Conservation (phyloP, 2,329 filamentous ascomycete species). For the Penicillium paneum region DNA sequence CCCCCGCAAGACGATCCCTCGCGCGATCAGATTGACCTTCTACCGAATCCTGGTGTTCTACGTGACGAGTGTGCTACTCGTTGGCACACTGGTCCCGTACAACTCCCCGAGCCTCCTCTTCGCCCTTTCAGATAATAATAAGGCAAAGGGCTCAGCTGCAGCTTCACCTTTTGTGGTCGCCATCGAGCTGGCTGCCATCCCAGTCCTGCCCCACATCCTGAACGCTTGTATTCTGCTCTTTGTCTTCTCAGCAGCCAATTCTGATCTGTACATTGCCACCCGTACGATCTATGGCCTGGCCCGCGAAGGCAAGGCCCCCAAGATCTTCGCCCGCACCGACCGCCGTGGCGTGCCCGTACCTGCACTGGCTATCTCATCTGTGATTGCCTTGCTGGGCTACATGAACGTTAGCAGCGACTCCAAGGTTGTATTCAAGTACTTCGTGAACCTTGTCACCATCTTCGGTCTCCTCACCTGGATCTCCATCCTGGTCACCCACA, state of each 20-base stretch:
- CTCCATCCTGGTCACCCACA: conserved; percentile 65
- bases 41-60: conserved; percentile 82
- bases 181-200: conserved; percentile 62
- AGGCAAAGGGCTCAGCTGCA: conserved; percentile 51
- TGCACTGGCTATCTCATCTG: conserved; percentile 59
- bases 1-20: conserved; percentile 70
- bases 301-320: conserved; percentile 67
- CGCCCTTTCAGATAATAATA: conserved; percentile 25
- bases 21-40: conserved; percentile 76
- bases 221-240: conserved; percentile 73
- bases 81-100: conserved; percentile 76
- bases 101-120: conserved; percentile 59
- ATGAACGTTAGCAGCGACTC: conserved; percentile 61
- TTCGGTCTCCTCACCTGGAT: conserved; percentile 67
- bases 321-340: conserved; percentile 69
- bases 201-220: conserved; percentile 62
- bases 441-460: conserved; percentile 66
- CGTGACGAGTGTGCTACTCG: conserved; percentile 66
- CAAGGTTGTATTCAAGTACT: conserved; percentile 59
- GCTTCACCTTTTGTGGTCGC: conserved; percentile 75
- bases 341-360: conserved; percentile 67
- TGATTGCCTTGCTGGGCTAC: conserved; percentile 66
- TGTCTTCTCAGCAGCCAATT: conserved; percentile 74
- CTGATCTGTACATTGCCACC: conserved; percentile 72
- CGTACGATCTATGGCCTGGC: conserved; percentile 72